phyloP scores from a whole-genome alignment of 768 basidiomycete species.

The Mycena leptocephala region DNA sequence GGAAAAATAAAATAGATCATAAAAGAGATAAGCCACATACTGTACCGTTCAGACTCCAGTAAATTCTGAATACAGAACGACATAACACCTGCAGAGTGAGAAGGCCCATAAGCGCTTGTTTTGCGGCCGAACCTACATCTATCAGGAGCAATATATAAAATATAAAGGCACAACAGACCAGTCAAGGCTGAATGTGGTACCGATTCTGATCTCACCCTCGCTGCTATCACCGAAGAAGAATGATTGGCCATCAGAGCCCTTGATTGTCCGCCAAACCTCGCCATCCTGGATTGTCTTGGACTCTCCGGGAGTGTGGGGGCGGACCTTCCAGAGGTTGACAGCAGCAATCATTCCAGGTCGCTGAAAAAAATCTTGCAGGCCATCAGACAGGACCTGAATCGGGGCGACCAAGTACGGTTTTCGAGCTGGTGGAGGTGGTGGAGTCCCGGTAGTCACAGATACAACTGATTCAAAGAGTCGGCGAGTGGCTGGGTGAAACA shows the following conservation, averaged over 20 bases:
- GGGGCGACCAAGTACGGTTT: background rate
- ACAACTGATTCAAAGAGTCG: background rate
- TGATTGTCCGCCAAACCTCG: background rate
- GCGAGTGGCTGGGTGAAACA: background rate
- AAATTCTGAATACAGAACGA: slow-evolving; percentile 39
- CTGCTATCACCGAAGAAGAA: background rate
- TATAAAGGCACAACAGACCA: background rate
- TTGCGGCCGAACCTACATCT: slow-evolving; percentile 31
- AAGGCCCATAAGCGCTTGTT: slow-evolving; percentile 35
- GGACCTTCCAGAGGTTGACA: background rate
- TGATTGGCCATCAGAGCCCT: background rate
- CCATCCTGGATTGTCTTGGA: background rate
- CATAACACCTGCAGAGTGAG: slow-evolving; percentile 39
- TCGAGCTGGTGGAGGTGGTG: no score
- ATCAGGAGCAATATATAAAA: background rate
- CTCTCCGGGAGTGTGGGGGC: background rate
- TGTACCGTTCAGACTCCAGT: no score
- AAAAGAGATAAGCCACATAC: no score
- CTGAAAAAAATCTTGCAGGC: background rate
- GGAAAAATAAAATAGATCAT: background rate
- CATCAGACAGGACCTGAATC: background rate
- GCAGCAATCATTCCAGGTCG: background rate
- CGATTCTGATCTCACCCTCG: background rate
- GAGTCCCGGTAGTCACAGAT: no score
- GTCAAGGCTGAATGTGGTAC: background rate